Percentiles rank a stretch among this genome's conserved stretches.
These are phyloP conservation scores for Cyberlindnera lachancei DNA, from an alignment of 805 yeast species.

Conservation along the genomic window DNA sequence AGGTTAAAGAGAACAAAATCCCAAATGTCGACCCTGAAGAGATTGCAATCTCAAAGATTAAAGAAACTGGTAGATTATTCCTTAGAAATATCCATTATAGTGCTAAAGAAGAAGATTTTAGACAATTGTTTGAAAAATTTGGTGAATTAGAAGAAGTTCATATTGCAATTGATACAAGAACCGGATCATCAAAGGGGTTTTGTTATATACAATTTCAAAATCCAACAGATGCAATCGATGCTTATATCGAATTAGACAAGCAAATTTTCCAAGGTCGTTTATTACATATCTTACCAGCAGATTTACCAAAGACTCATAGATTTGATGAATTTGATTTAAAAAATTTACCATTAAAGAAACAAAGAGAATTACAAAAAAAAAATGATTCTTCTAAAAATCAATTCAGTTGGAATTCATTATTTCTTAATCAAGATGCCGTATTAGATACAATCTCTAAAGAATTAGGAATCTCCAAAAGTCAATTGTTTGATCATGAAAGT, in stretches of 20 bases:
- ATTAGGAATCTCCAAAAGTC: conserved; percentile 76
- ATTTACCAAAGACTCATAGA: conserved; percentile 71
- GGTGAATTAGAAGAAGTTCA: conserved; percentile 87
- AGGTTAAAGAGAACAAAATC: conserved; percentile 18
- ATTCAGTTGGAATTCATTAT: conserved; percentile 93
- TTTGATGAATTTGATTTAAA: conserved; percentile 87
- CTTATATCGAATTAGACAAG: conserved; percentile 70
- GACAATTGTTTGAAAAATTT: conserved; percentile 50
- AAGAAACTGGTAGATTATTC: conserved; percentile 73
- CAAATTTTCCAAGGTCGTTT: conserved; percentile 91
- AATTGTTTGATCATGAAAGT: conserved; percentile 80
- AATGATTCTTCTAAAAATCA: conserved; percentile 79
- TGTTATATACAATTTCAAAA: conserved; percentile 73
- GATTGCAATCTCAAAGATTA: conserved; percentile 41
- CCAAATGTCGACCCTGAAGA: conserved; percentile 29
- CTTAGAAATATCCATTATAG: conserved; percentile 78
- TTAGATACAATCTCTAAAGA: conserved; percentile 81
- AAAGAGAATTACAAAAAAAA: conserved; percentile 74
- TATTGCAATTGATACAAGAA: conserved; percentile 83
- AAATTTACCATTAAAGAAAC: conserved; percentile 88
- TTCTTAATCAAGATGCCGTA: conserved; percentile 86
- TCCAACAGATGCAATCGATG: conserved; percentile 66
- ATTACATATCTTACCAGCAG: conserved; percentile 81
- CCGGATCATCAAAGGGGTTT: conserved; percentile 88
- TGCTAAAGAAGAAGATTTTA: conserved; percentile 74